These are phyloP conservation scores for Trichoderma polysporum DNA, from an alignment of 2,329 filamentous ascomycete species.

Conservation along the genomic window DNA sequence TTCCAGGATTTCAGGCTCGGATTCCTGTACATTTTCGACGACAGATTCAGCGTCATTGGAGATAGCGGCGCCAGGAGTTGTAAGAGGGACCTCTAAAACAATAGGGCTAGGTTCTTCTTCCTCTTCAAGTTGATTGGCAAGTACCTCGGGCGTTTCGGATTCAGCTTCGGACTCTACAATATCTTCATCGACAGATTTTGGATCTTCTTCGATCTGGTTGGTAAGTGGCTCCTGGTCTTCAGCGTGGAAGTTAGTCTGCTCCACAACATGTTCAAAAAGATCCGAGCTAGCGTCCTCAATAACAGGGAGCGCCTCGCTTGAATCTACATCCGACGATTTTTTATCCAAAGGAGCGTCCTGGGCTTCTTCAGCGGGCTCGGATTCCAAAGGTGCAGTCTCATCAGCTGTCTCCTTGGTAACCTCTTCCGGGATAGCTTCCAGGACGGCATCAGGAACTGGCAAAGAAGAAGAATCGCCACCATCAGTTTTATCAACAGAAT, in stretches of 20 bases:
- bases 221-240: slow-evolving; percentile 4
- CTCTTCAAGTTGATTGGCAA: neutral
- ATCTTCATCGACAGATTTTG: neutral
- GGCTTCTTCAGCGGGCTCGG: slow-evolving; percentile 27
- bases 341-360: neutral
- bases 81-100: neutral
- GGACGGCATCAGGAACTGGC: slow-evolving; percentile 21
- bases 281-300: neutral
- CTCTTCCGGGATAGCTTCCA: slow-evolving; percentile 18
- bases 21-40: slow-evolving; percentile 24
- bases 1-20: slow-evolving; percentile 27
- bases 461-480: slow-evolving; percentile 23
- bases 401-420: neutral
- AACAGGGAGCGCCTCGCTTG: neutral
- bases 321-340: neutral
- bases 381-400: neutral
- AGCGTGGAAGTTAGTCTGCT: neutral
- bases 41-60: neutral
- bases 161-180: neutral
- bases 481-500: slow-evolving; percentile 22
- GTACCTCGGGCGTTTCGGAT: neutral
- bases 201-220: neutral
- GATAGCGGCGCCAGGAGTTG: neutral
- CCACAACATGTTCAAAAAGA: neutral
- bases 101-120: neutral